A percentile compares a stretch with the other conserved stretches of the same genome.
Evolutionary conservation across 768 basidiomycete genomes (phyloP).

Genomic region (Leccinum aurantiacum): DNA sequence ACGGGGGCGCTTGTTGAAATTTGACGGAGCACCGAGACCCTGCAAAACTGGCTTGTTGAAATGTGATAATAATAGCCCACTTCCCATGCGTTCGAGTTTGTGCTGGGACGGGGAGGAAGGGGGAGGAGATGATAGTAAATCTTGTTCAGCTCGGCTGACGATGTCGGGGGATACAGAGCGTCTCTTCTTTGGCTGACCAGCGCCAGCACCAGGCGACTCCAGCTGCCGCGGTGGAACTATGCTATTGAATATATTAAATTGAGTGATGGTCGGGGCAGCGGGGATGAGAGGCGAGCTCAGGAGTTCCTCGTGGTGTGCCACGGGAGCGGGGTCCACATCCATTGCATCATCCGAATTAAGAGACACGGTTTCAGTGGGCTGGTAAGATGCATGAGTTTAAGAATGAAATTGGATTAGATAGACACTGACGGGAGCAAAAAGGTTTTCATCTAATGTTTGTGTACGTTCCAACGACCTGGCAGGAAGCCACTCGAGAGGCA

Average conservation of each 20-base stretch:
- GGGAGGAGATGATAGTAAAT: slow-evolving; percentile 49
- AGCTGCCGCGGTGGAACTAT: slow-evolving; percentile 49
- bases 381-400: slow-evolving; percentile 15
- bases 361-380: slow-evolving; percentile 41
- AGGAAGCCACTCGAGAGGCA: slow-evolving; percentile 62
- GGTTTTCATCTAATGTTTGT: slow-evolving; percentile 26
- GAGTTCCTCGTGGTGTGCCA: slow-evolving; percentile 34
- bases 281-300: slow-evolving; percentile 44
- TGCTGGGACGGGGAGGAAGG: slow-evolving; percentile 47
- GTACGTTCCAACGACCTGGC: slow-evolving; percentile 22
- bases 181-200: slow-evolving; percentile 50
- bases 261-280: slow-evolving; percentile 50
- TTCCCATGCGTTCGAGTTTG: slow-evolving; percentile 47
- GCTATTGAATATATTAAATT: slow-evolving; percentile 65
- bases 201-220: slow-evolving; percentile 42
- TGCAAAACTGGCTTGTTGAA: slow-evolving; percentile 52
- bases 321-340: slow-evolving; percentile 70
- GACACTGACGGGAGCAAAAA: slow-evolving; percentile 31
- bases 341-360: slow-evolving; percentile 63
- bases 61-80: slow-evolving; percentile 33
- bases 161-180: slow-evolving; percentile 60
- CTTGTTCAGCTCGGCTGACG: slow-evolving; percentile 37
- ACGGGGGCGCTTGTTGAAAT: slow-evolving; percentile 57
- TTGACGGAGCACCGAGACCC: slow-evolving; percentile 56
- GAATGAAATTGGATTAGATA: slow-evolving; percentile 7